Conservation (phyloP, 2,329 filamentous ascomycete genomes). For the Lasiodiplodia sp. region DNA sequence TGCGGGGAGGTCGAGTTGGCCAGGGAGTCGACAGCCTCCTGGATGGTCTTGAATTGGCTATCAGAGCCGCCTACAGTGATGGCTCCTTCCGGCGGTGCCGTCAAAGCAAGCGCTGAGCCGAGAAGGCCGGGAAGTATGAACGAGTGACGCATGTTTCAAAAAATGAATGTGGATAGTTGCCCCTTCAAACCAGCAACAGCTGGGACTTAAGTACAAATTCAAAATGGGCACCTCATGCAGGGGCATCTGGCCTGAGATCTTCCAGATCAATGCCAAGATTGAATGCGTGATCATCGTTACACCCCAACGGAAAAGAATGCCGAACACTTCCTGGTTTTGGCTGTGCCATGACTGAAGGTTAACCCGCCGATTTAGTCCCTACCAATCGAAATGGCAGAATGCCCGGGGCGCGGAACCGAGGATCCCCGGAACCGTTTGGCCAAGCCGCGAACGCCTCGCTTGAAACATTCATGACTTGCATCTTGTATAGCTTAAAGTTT, state of each 20-base stretch:
- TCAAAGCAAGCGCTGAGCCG: conserved; percentile 38
- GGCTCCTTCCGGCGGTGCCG: conserved; percentile 55
- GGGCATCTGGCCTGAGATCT: neutral
- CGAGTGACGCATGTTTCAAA: conserved; percentile 1
- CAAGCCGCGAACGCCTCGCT: neutral
- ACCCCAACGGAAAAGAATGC: too few species aligned
- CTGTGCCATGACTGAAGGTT: too few species aligned
- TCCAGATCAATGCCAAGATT: neutral
- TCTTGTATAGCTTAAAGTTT: neutral
- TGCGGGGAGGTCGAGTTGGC: conserved; percentile 55
- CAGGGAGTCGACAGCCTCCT: conserved; percentile 62
- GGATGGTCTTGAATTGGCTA: conserved; percentile 53
- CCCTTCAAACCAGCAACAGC: neutral
- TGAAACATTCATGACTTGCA: neutral
- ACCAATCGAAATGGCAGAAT: too few species aligned
- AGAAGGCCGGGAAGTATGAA: neutral
- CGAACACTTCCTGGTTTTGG: too few species aligned
- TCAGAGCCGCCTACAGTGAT: conserved; percentile 49
- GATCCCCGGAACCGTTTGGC: neutral
- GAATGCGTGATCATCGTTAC: too few species aligned
- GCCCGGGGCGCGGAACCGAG: neutral
- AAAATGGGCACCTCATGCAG: neutral
- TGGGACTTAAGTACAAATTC: neutral
- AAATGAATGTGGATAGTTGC: neutral
- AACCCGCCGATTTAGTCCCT: too few species aligned